phyloP scores from a whole-genome alignment of 129 eudicot genomes.

The Smallanthus sonchifolius region DNA sequence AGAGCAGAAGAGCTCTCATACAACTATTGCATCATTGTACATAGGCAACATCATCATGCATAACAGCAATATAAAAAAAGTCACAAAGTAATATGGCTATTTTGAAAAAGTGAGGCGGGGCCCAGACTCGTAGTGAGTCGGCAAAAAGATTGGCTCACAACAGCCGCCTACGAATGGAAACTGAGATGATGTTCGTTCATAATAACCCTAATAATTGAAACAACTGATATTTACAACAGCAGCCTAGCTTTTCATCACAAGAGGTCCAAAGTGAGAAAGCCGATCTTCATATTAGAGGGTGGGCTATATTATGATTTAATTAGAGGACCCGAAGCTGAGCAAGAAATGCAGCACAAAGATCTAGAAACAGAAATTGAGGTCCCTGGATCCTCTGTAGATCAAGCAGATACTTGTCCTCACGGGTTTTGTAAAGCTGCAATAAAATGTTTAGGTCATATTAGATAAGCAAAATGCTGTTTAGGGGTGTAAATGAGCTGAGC shows the following conservation, averaged over 20 bases:
- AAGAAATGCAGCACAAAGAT: slow-evolving; percentile 93
- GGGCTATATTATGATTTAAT: neutral
- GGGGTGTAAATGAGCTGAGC: too few species aligned
- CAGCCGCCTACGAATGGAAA: slow-evolving; percentile 22
- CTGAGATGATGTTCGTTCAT: neutral
- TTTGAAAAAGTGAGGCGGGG: slow-evolving; percentile 15
- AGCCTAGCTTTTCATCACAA: slow-evolving; percentile 35
- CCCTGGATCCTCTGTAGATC: slow-evolving; percentile 95
- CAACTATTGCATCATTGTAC: slow-evolving; percentile 7
- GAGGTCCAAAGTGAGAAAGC: slow-evolving; percentile 28
- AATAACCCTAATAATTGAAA: slow-evolving; percentile 5
- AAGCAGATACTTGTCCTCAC: slow-evolving; percentile 86
- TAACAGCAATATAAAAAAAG: neutral
- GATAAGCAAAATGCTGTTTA: neutral
- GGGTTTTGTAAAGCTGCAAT: slow-evolving; percentile 89
- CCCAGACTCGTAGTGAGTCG: slow-evolving; percentile 41
- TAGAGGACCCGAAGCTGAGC: slow-evolving; percentile 94
- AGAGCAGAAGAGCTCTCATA: slow-evolving; percentile 9
- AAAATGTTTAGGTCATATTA: neutral
- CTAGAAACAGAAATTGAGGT: slow-evolving; percentile 84
- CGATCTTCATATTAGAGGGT: slow-evolving; percentile 22
- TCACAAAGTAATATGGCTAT: slow-evolving; percentile 11
- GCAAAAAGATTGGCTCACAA: slow-evolving; percentile 48
- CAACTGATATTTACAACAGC: slow-evolving; percentile 38
- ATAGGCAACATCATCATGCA: slow-evolving; percentile 11